Conservation (phyloP, 129 eudicot species). For the Saposhnikovia divaricata region DNA sequence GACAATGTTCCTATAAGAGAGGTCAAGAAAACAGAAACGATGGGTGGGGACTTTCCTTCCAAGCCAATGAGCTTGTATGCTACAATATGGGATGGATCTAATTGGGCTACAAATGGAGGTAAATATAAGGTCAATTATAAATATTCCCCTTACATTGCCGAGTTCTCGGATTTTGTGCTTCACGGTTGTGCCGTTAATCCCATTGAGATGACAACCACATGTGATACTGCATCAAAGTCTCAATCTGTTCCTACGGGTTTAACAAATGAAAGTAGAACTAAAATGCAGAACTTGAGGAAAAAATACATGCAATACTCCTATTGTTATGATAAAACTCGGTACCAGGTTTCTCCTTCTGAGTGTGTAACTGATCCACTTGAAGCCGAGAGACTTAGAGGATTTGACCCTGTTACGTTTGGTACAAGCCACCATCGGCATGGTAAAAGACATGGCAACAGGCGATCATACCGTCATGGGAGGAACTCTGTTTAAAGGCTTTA, state of each 20-base stretch:
- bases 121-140: constrained; percentile 22
- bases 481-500: constrained; percentile 28
- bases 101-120: constrained; percentile 13
- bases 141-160: constrained; percentile 81
- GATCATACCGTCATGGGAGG: constrained; percentile 9
- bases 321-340: constrained; percentile 67
- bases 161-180: constrained; percentile 78
- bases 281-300: constrained; percentile 64
- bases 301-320: constrained; percentile 80
- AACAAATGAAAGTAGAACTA: constrained; percentile 38
- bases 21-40: constrained; percentile 6
- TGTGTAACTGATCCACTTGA: constrained; percentile 56
- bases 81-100: constrained; percentile 13
- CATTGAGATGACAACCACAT: constrained; percentile 36
- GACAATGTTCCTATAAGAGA: constrained; percentile 13
- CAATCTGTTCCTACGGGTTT: constrained; percentile 35
- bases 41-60: constrained; percentile 13
- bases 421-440: constrained; percentile 44
- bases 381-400: constrained; percentile 50
- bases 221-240: constrained; percentile 30
- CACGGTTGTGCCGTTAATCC: constrained; percentile 88
- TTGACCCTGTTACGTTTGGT: constrained; percentile 77
- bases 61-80: constrained; percentile 11
- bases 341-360: constrained; percentile 62
- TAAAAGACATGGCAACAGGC: constrained; percentile 43